Evolutionary conservation across 108 stramenopile genomes (phyloP).

Genomic region (Cyclotella cryptica): DNA sequence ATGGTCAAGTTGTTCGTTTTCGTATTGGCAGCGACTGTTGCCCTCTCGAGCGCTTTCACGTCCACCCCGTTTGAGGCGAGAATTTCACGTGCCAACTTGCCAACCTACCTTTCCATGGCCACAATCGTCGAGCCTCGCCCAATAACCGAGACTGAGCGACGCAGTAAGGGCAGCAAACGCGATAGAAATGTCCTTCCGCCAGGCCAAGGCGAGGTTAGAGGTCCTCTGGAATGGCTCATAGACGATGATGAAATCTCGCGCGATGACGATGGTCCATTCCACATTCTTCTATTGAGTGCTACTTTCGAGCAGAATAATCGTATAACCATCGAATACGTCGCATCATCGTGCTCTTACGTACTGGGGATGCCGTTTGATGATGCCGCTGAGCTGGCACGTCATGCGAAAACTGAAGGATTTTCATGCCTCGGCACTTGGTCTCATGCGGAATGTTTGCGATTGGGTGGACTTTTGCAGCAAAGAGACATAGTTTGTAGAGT

Average conservation of each 20-base stretch:
- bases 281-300: slow-evolving; percentile 74
- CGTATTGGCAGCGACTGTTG: background rate
- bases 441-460: slow-evolving; percentile 73
- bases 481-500: slow-evolving; percentile 80
- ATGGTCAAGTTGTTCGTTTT: background rate
- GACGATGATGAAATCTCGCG: slow-evolving; percentile 61
- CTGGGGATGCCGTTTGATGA: slow-evolving; percentile 80
- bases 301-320: slow-evolving; percentile 74
- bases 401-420: slow-evolving; percentile 70
- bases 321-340: slow-evolving; percentile 78
- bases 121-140: slow-evolving; percentile 17
- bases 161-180: slow-evolving; percentile 21
- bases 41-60: background rate
- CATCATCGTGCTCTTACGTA: slow-evolving; percentile 69
- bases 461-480: slow-evolving; percentile 70
- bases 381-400: slow-evolving; percentile 65
- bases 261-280: slow-evolving; percentile 81
- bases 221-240: slow-evolving; percentile 77
- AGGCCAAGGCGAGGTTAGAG: slow-evolving; percentile 48
- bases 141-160: slow-evolving; percentile 34
- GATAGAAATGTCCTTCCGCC: slow-evolving; percentile 55
- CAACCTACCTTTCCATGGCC: slow-evolving; percentile 11
- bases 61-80: background rate
- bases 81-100: background rate
- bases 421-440: slow-evolving; percentile 82